Conservation (phyloP, 352 stramenopile species). For the Phytophthora agathidicida region DNA sequence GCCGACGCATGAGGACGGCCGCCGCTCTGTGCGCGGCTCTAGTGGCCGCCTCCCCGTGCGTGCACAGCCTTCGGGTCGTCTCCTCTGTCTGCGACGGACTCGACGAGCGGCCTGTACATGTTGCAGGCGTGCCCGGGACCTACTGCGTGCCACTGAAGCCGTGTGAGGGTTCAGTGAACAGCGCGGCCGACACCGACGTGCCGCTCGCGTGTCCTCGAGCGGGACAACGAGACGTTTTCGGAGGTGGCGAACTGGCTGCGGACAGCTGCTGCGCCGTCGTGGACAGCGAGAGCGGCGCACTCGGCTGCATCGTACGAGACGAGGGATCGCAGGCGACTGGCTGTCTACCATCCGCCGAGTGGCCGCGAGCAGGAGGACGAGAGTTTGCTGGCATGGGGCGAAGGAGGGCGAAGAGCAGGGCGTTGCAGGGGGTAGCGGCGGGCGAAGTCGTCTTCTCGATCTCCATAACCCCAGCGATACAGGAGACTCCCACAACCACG, state of each 20-base stretch:
- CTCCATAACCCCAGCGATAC: background rate
- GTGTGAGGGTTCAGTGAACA: conserved; percentile 31
- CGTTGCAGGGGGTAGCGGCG: conserved; percentile 8
- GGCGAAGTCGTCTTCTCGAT: conserved; percentile 14
- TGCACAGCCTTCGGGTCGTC: conserved; percentile 1
- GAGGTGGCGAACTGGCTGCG: conserved; percentile 15
- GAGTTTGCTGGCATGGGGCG: conserved; percentile 8
- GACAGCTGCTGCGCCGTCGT: conserved; percentile 59
- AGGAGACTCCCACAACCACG: background rate
- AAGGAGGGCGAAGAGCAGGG: conserved; percentile 20
- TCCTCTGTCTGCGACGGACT: conserved; percentile 18
- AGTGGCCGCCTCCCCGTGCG: conserved; percentile 1
- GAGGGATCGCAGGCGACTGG: conserved; percentile 15
- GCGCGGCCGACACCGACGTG: conserved; percentile 2
- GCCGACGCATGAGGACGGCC: conserved; percentile 23
- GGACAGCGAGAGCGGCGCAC: conserved; percentile 17
- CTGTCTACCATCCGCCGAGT: conserved; percentile 38
- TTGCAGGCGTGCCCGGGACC: conserved; percentile 36
- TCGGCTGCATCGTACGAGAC: conserved; percentile 40
- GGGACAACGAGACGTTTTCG: conserved; percentile 30
- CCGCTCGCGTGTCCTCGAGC: conserved; percentile 40
- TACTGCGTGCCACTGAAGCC: conserved; percentile 46
- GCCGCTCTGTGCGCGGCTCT: conserved; percentile 18
- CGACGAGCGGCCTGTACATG: conserved; percentile 28
- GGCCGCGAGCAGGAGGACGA: background rate